phyloP scores from a whole-genome alignment of 2,329 filamentous ascomycete genomes.

The Xylariales sp. region DNA sequence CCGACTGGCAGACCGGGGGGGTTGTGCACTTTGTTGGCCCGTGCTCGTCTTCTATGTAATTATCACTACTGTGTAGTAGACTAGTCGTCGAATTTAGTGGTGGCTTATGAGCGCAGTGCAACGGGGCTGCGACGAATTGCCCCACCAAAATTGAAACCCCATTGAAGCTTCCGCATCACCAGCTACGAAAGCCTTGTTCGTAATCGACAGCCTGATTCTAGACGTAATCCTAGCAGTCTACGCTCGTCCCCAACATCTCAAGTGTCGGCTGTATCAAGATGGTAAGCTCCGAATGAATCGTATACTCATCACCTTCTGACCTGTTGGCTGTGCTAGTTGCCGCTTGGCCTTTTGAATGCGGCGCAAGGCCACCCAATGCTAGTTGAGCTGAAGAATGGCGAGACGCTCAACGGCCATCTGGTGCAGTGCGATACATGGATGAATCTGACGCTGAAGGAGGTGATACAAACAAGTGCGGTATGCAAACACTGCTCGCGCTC shows the following conservation, averaged over 20 bases:
- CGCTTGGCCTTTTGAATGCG: slow-evolving; percentile 82
- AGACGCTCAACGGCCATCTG: slow-evolving; percentile 93
- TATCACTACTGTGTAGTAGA: no score
- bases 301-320: no score
- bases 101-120: neutral
- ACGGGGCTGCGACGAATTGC: neutral
- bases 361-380: slow-evolving; percentile 90
- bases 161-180: slow-evolving; percentile 7
- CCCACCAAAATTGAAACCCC: slow-evolving; percentile 2
- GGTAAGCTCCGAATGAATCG: no score
- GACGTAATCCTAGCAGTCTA: no score
- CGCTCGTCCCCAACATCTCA: no score
- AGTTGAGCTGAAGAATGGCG: slow-evolving; percentile 52
- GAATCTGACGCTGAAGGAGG: slow-evolving; percentile 96
- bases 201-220: slow-evolving; percentile 5
- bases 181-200: slow-evolving; percentile 7
- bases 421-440: slow-evolving; percentile 99
- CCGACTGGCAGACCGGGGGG: no score
- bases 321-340: slow-evolving; percentile 53
- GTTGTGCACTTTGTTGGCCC: no score
- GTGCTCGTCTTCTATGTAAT: no score
- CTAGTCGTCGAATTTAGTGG: no score
- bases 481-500: no score
- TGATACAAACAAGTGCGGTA: slow-evolving; percentile 88
- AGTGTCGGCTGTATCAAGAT: neutral